Evolutionary conservation across 768 basidiomycete species (phyloP), one percentile per base, ranked within the genome.

Genomic region (Ramaria rubella): DNA sequence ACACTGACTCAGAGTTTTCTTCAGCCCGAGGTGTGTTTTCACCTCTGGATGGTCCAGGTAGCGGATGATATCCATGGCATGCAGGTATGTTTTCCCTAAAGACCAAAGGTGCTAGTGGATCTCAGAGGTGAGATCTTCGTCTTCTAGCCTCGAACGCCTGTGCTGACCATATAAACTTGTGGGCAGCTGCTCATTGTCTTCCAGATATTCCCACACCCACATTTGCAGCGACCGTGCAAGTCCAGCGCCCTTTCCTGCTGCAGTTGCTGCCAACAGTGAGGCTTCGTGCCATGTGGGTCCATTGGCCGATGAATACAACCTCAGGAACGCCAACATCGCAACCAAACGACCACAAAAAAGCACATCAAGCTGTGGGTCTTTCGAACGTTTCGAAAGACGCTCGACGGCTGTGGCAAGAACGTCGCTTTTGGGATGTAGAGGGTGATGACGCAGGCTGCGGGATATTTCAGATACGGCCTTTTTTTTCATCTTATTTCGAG

Each of bases 151-250:
- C 11, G 55, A 58, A 4, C 26, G 23, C 26, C 15, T 24, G 42
- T 55, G 46, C n/a, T 33, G 6, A 21, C 58, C 58, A 57, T 56
- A 56, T 5, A n/a, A 27, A 34, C 34, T 29, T 19, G 29, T 19
- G 21, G 55, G 58, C n/a, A 59, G 24, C 17, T 33, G 17, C 19
- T 34, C 55, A 26, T 30, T 45, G 23, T 49, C 48, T 49, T 46
- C 36, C 9, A 59, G 15, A 46, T 38, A 57, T 17, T 26, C n/a
- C 45, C 27, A 24, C 31, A 52, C 50, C 72, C 73, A 74, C 9
- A 49, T 58, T 3, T 61, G 59, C 14, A 75, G 59, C 17, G 63
- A 67, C n/a, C 61, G 61, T 30, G 69, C 70, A 61, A 68, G 68
- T 5, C 62, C 60, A 24, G 14, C 58, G n/a, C 7, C 68, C 66